Percentiles rank a stretch among this genome's conserved stretches.
Evolutionary conservation across 2,329 filamentous ascomycete species (phyloP).

Genomic region (Neofusicoccum kwambonambiense): DNA sequence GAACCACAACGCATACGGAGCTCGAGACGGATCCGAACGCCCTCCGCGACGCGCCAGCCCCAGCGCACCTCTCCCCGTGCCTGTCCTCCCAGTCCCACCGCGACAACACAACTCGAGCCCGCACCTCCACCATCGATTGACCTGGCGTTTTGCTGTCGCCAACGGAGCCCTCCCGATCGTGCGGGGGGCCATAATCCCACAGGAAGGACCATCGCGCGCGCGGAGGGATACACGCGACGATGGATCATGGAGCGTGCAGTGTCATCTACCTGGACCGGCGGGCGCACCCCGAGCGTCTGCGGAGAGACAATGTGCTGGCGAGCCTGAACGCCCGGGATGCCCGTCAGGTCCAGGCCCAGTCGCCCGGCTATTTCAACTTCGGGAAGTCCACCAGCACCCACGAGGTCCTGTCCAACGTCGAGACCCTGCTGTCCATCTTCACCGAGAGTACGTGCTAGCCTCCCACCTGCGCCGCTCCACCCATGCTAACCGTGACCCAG

Average conservation of each 20-base stretch:
- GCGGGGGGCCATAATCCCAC: constrained; percentile 19
- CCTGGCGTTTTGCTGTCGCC: constrained; percentile 19
- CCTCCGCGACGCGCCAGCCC: constrained; percentile 13
- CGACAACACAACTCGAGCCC: not conserved
- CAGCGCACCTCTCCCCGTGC: constrained; percentile 16
- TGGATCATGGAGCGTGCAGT: constrained; percentile 47
- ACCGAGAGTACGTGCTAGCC: constrained; percentile 36
- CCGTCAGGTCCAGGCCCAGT: constrained; percentile 26
- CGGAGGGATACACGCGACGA: constrained; percentile 22
- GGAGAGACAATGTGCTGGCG: constrained; percentile 35
- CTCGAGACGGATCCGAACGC: constrained; percentile 15
- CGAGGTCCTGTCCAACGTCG: constrained; percentile 40
- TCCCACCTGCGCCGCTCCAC: not conserved
- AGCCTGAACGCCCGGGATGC: constrained; percentile 29
- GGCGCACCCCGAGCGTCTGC: constrained; percentile 41
- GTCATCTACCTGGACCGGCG: constrained; percentile 46
- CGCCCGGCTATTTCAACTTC: constrained; percentile 36
- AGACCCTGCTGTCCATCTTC: constrained; percentile 41
- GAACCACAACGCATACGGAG: constrained; percentile 16
- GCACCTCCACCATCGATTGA: not conserved
- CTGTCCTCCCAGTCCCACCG: constrained; percentile 11
- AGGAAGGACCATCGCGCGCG: constrained; percentile 10
- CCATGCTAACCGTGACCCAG: constrained; percentile 24
- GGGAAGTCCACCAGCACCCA: constrained; percentile 29
- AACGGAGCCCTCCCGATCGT: constrained; percentile 17